phyloP scores from a whole-genome alignment of 495 filamentous ascomycete genomes.

The Alectoria sarmentosa region DNA sequence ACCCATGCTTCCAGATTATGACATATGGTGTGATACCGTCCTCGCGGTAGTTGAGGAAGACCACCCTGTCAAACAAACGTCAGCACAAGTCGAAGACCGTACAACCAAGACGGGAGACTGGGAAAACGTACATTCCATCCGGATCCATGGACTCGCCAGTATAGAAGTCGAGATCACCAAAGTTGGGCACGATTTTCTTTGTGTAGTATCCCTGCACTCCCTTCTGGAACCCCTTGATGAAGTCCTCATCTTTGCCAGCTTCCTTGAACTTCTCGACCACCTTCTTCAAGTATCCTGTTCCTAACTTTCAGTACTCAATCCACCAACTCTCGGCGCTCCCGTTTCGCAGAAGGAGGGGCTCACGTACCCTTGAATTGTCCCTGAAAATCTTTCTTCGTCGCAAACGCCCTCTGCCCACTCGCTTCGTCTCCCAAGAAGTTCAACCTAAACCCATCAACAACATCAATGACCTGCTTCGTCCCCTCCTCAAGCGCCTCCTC shows the following conservation, averaged over 20 bases:
- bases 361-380: slow-evolving; percentile 70
- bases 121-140: slow-evolving; percentile 67
- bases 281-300: slow-evolving; percentile 79
- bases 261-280: slow-evolving; percentile 63
- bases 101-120: neutral
- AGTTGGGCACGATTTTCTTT: slow-evolving; percentile 72
- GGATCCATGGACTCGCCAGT: slow-evolving; percentile 85
- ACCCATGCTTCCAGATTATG: slow-evolving; percentile 91
- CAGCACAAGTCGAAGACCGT: slow-evolving; percentile 23
- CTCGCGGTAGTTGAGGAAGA: slow-evolving; percentile 95
- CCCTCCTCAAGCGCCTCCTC: slow-evolving; percentile 56
- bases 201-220: slow-evolving; percentile 62
- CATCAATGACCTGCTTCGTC: slow-evolving; percentile 72
- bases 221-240: slow-evolving; percentile 69
- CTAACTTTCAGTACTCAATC: too few relatives aligned
- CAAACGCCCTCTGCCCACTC: slow-evolving; percentile 28
- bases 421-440: slow-evolving; percentile 60
- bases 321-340: too few relatives aligned
- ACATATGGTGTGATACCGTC: slow-evolving; percentile 89
- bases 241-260: slow-evolving; percentile 50
- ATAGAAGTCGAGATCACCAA: slow-evolving; percentile 94
- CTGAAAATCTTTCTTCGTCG: slow-evolving; percentile 66
- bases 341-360: too few relatives aligned
- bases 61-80: slow-evolving; percentile 52
- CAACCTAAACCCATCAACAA: slow-evolving; percentile 88